These are phyloP conservation scores for Backusella westeae DNA, from an alignment of 192 early-diverging fungal genomes.

Conservation along the genomic window DNA sequence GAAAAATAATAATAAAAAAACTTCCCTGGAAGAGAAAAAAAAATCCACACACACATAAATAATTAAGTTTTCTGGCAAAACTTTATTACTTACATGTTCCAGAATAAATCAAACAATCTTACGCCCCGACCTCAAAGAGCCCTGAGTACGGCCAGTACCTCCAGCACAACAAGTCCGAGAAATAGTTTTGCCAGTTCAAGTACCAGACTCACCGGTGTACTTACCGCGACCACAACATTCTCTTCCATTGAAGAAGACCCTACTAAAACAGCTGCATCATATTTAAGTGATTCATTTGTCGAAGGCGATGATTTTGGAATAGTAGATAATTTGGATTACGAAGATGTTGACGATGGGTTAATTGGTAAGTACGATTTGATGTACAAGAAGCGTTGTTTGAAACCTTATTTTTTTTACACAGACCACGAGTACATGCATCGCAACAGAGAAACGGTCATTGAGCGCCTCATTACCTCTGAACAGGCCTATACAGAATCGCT, in stretches of 20 bases:
- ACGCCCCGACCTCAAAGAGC: neutral
- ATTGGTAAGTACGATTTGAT: conserved; percentile 17
- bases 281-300: neutral
- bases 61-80: conserved; percentile 7
- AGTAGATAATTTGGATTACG: conserved; percentile 24
- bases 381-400: neutral
- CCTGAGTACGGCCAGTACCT: neutral
- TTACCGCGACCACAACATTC: neutral
- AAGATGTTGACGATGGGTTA: conserved; percentile 29
- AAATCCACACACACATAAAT: neutral
- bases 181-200: conserved; percentile 9
- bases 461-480: conserved; percentile 22
- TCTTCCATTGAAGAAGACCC: conserved; percentile 2
- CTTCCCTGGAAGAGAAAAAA: neutral
- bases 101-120: conserved; percentile 1
- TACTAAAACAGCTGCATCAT: neutral
- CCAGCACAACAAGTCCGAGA: neutral
- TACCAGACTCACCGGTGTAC: neutral
- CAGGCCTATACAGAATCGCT: conserved; percentile 26
- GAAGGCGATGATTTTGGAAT: conserved; percentile 20
- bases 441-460: conserved; percentile 27
- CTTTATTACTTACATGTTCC: neutral
- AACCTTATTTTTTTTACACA: conserved; percentile 1
- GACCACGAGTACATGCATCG: conserved; percentile 25
- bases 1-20: neutral